Evolutionary conservation across 2,329 filamentous ascomycete species (phyloP).

Genomic region (Gnomoniopsis smithogilvyi): DNA sequence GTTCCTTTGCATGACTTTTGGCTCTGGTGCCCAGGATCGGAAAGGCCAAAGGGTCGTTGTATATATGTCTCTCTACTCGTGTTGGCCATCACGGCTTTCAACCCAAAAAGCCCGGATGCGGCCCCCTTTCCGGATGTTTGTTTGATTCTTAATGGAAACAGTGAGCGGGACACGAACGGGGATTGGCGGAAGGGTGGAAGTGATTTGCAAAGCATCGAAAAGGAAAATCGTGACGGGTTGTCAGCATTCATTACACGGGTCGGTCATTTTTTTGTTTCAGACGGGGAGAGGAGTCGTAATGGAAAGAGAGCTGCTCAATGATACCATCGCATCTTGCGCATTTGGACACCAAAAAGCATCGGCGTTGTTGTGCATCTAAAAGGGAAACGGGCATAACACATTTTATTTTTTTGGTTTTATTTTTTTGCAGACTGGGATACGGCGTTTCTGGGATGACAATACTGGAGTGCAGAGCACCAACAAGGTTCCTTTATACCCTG

Average conservation of each 20-base stretch:
- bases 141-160: neutral
- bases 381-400: neutral
- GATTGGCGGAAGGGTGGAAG: neutral
- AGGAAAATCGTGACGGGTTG: neutral
- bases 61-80: neutral
- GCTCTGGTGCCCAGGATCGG: neutral
- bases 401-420: too few species aligned
- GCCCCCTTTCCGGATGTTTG: neutral
- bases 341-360: neutral
- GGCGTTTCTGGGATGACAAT: neutral
- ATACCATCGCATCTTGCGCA: neutral
- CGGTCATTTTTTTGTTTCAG: neutral
- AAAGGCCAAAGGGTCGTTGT: neutral
- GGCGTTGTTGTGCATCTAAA: neutral
- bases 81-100: neutral
- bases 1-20: neutral
- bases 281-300: neutral
- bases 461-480: neutral
- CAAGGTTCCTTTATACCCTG: neutral
- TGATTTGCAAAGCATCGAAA: neutral
- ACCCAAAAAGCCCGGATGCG: neutral
- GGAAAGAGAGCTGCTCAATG: neutral
- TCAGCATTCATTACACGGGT: neutral
- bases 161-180: neutral
- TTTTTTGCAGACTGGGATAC: neutral